Evolutionary conservation across 768 basidiomycete species (phyloP), one percentile per base, ranked within the genome.

Genomic region (Psilocybe cubensis): DNA sequence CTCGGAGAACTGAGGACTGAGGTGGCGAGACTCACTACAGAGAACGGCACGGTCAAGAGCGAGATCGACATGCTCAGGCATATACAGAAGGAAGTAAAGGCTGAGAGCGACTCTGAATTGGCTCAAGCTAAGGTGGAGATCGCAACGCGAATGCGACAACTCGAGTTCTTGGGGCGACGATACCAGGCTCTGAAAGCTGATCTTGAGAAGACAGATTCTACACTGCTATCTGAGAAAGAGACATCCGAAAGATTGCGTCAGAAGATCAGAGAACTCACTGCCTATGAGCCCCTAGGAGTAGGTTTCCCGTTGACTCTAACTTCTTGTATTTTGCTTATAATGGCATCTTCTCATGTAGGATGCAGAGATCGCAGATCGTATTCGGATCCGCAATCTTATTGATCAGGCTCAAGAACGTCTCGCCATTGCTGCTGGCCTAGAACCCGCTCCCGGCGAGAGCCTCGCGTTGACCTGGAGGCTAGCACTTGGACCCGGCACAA

Each of bases 361-460:
- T 18, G 51, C 50, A 47, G 47, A 60, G 29, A 57, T 60, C 10
- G 55, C 59, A 4, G 59, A 60, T 45, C 59, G 59, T 3, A 60
- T 60, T 12, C 54, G 59, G 11, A 43, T 60, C 6, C 59, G 59
- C 14, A 60, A 60, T 24, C 51, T 60, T 25, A 28, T 60, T 24
- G 55, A 60, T 45, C 59, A 57, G n/a, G 45, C 48, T 35, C 59
- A 60, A 40, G 52, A 48, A 27, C 53, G 50, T 23, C 55, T 60
- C 12, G 59, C 59, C 17, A 56, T 9, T 7, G 18, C 42, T 12
- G 59, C 55, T 14, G 59, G 51, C 2, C 44, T 57, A 5, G 38
- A 23, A 25, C 44, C 55, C 21, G 51, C 43, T n/a, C 47, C 50
- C 10, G 55, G 55, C 1, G 59, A 60, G 25, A 56, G 21, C n/a